Evolutionary conservation across 2,329 filamentous ascomycete species (phyloP).

Genomic region (Ambrosiella xylebori): DNA sequence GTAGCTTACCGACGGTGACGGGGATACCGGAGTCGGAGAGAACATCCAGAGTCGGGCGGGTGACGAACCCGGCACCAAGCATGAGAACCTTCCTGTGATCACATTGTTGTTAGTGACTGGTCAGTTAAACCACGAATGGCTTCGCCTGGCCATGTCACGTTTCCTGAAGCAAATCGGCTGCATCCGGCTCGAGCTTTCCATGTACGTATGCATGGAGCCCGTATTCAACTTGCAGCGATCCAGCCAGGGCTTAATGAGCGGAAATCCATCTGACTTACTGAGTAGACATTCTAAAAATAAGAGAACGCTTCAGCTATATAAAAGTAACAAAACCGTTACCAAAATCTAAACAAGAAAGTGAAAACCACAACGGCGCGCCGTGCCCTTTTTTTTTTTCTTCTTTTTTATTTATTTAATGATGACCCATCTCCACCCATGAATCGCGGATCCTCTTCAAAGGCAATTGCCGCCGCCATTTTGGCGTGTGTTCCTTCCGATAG

Average conservation of each 20-base stretch:
- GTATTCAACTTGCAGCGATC: too few relatives aligned
- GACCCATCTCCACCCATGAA: not conserved
- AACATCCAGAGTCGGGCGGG: constrained; percentile 46
- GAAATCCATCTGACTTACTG: constrained; percentile 4
- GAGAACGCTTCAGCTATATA: not conserved
- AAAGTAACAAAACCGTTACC: not conserved
- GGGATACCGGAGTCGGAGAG: constrained; percentile 41
- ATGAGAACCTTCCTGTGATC: constrained; percentile 11
- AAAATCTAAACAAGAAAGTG: not conserved
- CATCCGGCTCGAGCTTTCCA: too few relatives aligned
- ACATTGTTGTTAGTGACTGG: not conserved
- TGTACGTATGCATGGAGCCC: too few relatives aligned
- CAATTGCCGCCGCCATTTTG: not conserved
- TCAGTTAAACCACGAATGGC: not conserved
- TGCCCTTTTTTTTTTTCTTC: not conserved
- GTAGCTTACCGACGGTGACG: constrained; percentile 42
- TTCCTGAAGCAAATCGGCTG: too few relatives aligned
- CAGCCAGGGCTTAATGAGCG: too few relatives aligned
- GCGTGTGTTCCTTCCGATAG: constrained; percentile 8
- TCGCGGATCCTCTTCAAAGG: not conserved
- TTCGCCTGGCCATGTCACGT: too few relatives aligned
- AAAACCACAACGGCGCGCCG: not conserved
- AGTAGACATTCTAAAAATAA: constrained; percentile 13
- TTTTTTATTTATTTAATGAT: not conserved
- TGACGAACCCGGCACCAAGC: constrained; percentile 37